These are phyloP conservation scores for Millerago galiae DNA, from an alignment of 805 yeast genomes.

Conservation along the genomic window DNA sequence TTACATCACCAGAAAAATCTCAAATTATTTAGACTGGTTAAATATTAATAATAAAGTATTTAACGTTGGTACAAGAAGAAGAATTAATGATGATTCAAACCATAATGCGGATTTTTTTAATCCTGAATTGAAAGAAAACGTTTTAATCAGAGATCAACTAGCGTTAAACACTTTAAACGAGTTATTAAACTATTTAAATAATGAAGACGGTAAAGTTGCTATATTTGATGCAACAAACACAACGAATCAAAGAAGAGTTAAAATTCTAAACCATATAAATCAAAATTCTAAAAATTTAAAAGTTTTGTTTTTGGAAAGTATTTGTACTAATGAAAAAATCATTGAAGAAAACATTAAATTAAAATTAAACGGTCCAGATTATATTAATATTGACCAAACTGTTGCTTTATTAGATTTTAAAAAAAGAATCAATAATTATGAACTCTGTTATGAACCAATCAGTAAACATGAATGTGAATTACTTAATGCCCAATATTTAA, in stretches of 20 bases:
- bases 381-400: constrained; percentile 14
- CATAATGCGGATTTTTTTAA: constrained; percentile 31
- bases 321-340: constrained; percentile 24
- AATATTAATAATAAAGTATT: constrained; percentile 59
- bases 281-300: constrained; percentile 31
- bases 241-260: constrained; percentile 34
- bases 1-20: constrained; percentile 58
- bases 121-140: constrained; percentile 29
- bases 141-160: constrained; percentile 36
- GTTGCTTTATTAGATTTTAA: constrained; percentile 29
- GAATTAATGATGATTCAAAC: constrained; percentile 22
- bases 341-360: constrained; percentile 26
- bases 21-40: constrained; percentile 57
- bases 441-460: constrained; percentile 45
- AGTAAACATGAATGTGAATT: constrained; percentile 34
- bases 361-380: constrained; percentile 30
- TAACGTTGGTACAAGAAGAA: constrained; percentile 64
- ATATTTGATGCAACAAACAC: constrained; percentile 50
- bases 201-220: constrained; percentile 36
- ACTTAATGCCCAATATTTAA: constrained; percentile 47
- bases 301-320: constrained; percentile 34
- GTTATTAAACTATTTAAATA: constrained; percentile 26
- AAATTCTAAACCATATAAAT: constrained; percentile 24
- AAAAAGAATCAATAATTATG: constrained; percentile 45
- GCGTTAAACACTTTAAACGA: constrained; percentile 41